Evolutionary conservation across 2,329 filamentous ascomycete species (phyloP).

Genomic region (Xylariaceae sp.): DNA sequence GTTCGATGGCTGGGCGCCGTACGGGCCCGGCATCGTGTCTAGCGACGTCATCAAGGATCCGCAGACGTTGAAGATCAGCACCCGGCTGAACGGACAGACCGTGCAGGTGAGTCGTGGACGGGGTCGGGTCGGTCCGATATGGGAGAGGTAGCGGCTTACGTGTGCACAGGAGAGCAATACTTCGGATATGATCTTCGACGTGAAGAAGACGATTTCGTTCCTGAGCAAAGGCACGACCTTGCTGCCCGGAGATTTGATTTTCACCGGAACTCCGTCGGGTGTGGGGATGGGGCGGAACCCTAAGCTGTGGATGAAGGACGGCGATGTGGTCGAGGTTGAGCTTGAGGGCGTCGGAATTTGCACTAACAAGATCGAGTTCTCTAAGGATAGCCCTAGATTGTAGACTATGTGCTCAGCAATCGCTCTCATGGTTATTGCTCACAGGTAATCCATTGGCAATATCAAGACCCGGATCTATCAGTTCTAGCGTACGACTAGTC

Average conservation of each 20-base stretch:
- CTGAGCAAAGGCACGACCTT: conserved; percentile 65
- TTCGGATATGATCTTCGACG: conserved; percentile 64
- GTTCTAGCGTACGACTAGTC: too few relatives aligned
- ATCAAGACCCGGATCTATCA: too few relatives aligned
- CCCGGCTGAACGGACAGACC: conserved; percentile 60
- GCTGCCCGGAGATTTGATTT: conserved; percentile 66
- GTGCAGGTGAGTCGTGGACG: conserved; percentile 48
- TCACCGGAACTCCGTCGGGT: conserved; percentile 70
- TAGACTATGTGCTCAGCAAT: conserved; percentile 12
- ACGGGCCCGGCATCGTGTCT: conserved; percentile 71
- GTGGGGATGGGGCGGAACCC: conserved; percentile 72
- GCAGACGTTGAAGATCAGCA: conserved; percentile 58
- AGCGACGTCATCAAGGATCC: conserved; percentile 58
- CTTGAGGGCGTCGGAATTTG: conserved; percentile 68
- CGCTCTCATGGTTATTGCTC: background rate
- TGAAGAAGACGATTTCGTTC: conserved; percentile 61
- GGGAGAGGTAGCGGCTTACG: background rate
- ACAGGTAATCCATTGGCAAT: background rate
- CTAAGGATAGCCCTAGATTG: conserved; percentile 40
- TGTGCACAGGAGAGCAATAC: conserved; percentile 53
- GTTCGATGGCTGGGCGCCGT: conserved; percentile 76
- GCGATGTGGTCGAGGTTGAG: conserved; percentile 69
- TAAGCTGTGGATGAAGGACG: conserved; percentile 69
- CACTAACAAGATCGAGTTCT: conserved; percentile 54
- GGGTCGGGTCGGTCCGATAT: background rate